Evolutionary conservation across 371 early-diverging fungal species (phyloP), one percentile per base, ranked within the genome.

Genomic region (Rhizopus sp.): DNA sequence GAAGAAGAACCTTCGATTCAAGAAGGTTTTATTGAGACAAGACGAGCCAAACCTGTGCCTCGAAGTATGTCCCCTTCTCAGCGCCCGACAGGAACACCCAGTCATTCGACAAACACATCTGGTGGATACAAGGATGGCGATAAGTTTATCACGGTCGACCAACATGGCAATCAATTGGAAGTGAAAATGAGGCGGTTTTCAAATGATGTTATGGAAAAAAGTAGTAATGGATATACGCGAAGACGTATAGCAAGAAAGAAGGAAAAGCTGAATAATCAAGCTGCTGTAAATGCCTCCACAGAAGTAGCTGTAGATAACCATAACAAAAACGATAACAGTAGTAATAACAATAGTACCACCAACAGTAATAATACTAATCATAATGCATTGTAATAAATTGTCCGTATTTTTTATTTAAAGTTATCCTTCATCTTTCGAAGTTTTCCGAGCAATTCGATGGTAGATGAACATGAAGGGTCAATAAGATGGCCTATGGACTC

Each of bases 341-440:
- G 23, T 23, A 23, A 23, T 23, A 23, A 23, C 23, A 23, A 23
- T 2, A 23, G 23, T 23, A 23, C 23, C 23, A 23, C 23, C 23
- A 23, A 23, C 23, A 23, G 23, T 23, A 23, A 2, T 23, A 23
- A 2, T 23, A 23, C 23, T 23, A 23, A 23, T 23, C 23, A 23
- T 23, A 23, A 23, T 23, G 23, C 23, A 23, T 23, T 23, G 23
- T 23, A 23, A 23, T 23, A 23, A 23, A 23, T 23, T 23, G 23
- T 23, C 23, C 23, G 23, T 23, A 2, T 23, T 17, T 41, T 38
- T 47, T 35, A 29, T 48, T 53, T 47, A 63, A 74, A 72, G 42
- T 64, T 60, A 54, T 78, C 79, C 47, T 78, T 78, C 74, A 73
- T 75, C 48, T 61, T 52, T 35, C 79, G 73, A 53, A 78, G 41